Conservation (phyloP, 805 yeast species). For the Grigorovia jiainica region DNA sequence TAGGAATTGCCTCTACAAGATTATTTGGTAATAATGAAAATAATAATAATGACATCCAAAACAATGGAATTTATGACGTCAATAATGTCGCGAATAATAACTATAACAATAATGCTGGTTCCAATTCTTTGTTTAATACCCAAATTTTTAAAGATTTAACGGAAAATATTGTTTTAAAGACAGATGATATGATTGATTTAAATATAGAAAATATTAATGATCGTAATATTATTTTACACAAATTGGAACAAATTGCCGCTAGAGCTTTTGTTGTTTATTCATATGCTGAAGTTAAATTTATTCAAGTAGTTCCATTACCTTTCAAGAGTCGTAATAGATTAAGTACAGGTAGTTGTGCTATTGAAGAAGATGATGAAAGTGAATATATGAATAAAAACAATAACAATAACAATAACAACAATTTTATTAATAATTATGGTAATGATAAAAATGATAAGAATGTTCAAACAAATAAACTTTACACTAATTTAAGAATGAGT, state of each 20-base stretch:
- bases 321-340: slow-evolving; percentile 9
- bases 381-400: not conserved
- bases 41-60: slow-evolving; percentile 2
- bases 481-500: not conserved
- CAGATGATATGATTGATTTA: slow-evolving; percentile 17
- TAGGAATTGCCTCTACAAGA: slow-evolving; percentile 80
- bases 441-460: not conserved
- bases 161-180: slow-evolving; percentile 24
- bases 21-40: slow-evolving; percentile 48
- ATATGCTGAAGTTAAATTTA: slow-evolving; percentile 84
- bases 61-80: slow-evolving; percentile 13
- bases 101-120: slow-evolving; percentile 17
- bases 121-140: slow-evolving; percentile 17
- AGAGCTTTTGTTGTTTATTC: slow-evolving; percentile 83
- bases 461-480: not conserved
- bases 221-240: slow-evolving; percentile 28
- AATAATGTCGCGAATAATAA: slow-evolving; percentile 5
- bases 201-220: slow-evolving; percentile 10
- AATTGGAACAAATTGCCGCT: slow-evolving; percentile 70
- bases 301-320: slow-evolving; percentile 60
- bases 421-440: not conserved
- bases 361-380: slow-evolving; percentile 7
- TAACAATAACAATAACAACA: not conserved
- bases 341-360: slow-evolving; percentile 28
- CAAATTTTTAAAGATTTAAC: slow-evolving; percentile 25